Percentiles rank a stretch among this genome's conserved stretches.
Conservation (phyloP, 2,329 filamentous ascomycete genomes). For the Bipolaris bicolor region DNA sequence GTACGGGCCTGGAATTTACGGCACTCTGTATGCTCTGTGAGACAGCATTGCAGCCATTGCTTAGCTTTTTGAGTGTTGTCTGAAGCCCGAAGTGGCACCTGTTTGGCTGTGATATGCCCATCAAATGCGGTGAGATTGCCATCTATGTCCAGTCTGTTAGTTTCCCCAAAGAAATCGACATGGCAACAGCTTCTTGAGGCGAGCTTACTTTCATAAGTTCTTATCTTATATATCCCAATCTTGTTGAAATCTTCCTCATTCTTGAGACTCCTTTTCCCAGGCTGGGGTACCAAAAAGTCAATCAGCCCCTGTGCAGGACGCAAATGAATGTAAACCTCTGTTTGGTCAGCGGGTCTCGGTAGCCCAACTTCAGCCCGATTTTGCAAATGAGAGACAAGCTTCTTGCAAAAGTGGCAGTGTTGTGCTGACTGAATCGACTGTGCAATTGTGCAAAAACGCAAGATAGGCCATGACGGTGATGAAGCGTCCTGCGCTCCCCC, state of each 20-base stretch:
- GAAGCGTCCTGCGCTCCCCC: background rate
- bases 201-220: background rate
- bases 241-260: background rate
- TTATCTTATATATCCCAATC: background rate
- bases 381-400: background rate
- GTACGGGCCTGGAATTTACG: conserved; percentile 8
- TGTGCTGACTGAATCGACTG: background rate
- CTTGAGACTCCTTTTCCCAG: background rate
- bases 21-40: conserved; percentile 4
- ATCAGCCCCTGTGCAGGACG: background rate
- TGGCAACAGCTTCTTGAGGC: background rate
- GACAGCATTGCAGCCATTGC: conserved; percentile 11
- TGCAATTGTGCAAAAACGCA: background rate
- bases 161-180: too few species aligned
- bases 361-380: background rate
- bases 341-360: background rate
- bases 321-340: background rate
- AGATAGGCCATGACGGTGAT: background rate
- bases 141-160: background rate
- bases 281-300: background rate
- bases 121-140: conserved; percentile 1
- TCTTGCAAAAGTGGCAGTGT: background rate
- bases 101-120: conserved; percentile 1
- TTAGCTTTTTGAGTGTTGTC: conserved; percentile 11
- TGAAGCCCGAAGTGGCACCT: background rate